These are phyloP conservation scores for Ceratobasidium sp. DNA, from an alignment of 1,284 basidiomycete genomes.

Conservation along the genomic window DNA sequence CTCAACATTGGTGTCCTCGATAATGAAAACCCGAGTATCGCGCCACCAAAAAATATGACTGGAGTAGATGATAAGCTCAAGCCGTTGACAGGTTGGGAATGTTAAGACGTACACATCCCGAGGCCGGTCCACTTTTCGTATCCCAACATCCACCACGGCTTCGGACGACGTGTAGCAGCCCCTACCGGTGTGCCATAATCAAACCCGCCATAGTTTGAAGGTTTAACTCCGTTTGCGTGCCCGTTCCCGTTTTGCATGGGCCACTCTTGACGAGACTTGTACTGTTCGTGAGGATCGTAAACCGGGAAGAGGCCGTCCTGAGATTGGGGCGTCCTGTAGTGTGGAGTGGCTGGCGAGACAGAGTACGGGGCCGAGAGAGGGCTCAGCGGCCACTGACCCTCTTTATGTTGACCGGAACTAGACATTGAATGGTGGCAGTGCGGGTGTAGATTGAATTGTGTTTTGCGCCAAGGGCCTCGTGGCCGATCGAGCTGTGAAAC, in stretches of 20 bases:
- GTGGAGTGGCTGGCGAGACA: neutral
- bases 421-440: neutral
- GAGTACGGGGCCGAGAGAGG: conserved; percentile 18
- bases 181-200: neutral
- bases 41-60: conserved; percentile 40
- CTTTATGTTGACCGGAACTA: neutral
- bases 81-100: no score
- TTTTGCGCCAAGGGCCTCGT: no score
- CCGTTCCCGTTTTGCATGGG: neutral
- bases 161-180: neutral
- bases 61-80: neutral
- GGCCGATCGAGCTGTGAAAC: no score
- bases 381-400: conserved; percentile 7
- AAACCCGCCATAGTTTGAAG: neutral
- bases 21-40: conserved; percentile 38
- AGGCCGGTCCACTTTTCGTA: conserved; percentile 37
- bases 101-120: conserved; percentile 35
- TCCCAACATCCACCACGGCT: conserved; percentile 38
- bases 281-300: conserved; percentile 18
- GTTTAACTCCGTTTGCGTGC: neutral
- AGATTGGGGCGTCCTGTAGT: neutral
- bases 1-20: conserved; percentile 35
- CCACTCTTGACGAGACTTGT: conserved; percentile 11
- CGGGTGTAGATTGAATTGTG: no score
- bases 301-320: neutral